Percentiles rank a stretch among this genome's conserved stretches.
Evolutionary conservation across 148 eudicot genomes (phyloP).

Genomic region (Chenopodium suecicum): DNA sequence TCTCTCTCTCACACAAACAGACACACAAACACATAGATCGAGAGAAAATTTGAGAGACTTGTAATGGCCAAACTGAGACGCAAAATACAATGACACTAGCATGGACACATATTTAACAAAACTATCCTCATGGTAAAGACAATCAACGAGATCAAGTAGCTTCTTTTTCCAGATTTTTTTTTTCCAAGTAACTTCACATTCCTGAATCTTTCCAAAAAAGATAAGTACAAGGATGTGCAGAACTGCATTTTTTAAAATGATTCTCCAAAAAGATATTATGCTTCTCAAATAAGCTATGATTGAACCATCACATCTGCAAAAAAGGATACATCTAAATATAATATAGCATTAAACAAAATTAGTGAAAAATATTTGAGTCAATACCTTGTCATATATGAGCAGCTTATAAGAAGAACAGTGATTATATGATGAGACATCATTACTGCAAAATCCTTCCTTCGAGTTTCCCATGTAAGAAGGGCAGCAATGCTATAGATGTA

Average conservation of each 20-base stretch:
- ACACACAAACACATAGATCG: too few relatives aligned
- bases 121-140: too few relatives aligned
- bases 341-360: not conserved
- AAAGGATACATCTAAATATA: not conserved
- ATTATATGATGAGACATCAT: constrained; percentile 98
- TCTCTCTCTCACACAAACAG: too few relatives aligned
- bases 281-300: not conserved
- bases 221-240: not conserved
- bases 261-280: not conserved
- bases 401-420: constrained; percentile 76
- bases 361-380: not conserved
- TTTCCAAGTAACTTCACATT: not conserved
- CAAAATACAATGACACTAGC: too few relatives aligned
- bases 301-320: not conserved
- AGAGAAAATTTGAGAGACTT: too few relatives aligned
- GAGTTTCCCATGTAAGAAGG: constrained; percentile 91
- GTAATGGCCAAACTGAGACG: too few relatives aligned
- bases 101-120: too few relatives aligned
- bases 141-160: too few relatives aligned
- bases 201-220: not conserved
- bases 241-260: not conserved
- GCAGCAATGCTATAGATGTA: constrained; percentile 89
- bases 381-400: constrained; percentile 79
- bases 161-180: too few relatives aligned
- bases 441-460: constrained; percentile 89